Percentiles rank a stretch among this genome's conserved stretches.
These are phyloP conservation scores for Hibiscus mutabilis DNA, from an alignment of 345 rosid species.

Conservation along the genomic window DNA sequence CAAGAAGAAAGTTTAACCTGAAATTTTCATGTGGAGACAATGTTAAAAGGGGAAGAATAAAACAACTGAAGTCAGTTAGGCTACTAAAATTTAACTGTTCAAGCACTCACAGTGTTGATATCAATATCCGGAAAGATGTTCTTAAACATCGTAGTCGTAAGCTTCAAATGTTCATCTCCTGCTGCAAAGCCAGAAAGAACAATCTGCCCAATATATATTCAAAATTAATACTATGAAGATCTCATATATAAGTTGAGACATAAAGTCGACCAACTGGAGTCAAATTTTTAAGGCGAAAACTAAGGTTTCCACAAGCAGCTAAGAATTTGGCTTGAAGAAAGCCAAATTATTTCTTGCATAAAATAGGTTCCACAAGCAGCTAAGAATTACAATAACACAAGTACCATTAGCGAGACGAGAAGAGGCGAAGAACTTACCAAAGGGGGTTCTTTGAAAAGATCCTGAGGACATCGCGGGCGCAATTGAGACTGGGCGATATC, in stretches of 20 bases:
- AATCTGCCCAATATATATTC: slow-evolving; percentile 44
- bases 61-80: not conserved
- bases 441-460: slow-evolving; percentile 82
- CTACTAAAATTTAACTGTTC: not conserved
- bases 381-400: not conserved
- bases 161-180: slow-evolving; percentile 81
- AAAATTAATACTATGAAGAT: not conserved
- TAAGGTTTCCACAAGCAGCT: not conserved
- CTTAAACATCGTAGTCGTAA: slow-evolving; percentile 84
- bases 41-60: slow-evolving; percentile 11
- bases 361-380: not conserved
- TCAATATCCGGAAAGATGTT: slow-evolving; percentile 93
- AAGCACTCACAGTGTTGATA: slow-evolving; percentile 70
- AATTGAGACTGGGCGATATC: slow-evolving; percentile 81
- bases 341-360: not conserved
- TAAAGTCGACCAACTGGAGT: not conserved
- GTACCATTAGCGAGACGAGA: not conserved
- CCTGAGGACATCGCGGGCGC: slow-evolving; percentile 86
- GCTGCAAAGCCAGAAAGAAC: slow-evolving; percentile 90
- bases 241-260: not conserved
- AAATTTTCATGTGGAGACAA: slow-evolving; percentile 23
- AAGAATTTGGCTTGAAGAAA: not conserved
- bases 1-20: slow-evolving; percentile 92
- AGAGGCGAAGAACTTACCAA: slow-evolving; percentile 39
- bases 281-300: not conserved